phyloP scores from a whole-genome alignment of 202 grass and related monocot genomes.

The Panicum virgatum region DNA sequence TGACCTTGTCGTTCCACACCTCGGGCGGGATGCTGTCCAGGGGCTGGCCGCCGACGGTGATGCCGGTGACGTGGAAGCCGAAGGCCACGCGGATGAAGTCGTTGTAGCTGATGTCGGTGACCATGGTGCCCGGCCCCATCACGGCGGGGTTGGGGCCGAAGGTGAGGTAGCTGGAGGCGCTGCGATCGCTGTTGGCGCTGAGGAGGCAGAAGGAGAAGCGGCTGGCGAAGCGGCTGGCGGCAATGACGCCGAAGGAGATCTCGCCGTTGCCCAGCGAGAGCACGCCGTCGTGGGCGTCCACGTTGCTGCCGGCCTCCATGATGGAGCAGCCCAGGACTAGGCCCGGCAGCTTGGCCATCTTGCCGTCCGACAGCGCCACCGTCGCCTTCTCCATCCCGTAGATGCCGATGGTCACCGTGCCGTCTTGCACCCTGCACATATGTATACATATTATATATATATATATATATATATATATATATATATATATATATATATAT shows the following conservation, averaged over 20 bases:
- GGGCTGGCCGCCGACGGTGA: conserved; percentile 48
- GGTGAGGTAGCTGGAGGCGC: conserved; percentile 73
- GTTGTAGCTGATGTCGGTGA: conserved; percentile 47
- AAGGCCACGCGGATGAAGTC: not conserved
- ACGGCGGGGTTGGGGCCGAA: conserved; percentile 62
- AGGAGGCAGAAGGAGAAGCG: conserved; percentile 97
- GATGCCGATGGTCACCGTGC: conserved; percentile 51
- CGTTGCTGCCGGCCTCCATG: conserved; percentile 42
- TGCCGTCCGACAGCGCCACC: conserved; percentile 51
- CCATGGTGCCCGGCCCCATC: conserved; percentile 10
- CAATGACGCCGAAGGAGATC: conserved; percentile 58
- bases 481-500: too few species aligned
- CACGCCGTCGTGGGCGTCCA: conserved; percentile 67
- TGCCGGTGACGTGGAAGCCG: conserved; percentile 31
- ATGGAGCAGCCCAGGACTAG: conserved; percentile 74
- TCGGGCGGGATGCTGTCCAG: conserved; percentile 54
- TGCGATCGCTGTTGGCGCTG: conserved; percentile 47
- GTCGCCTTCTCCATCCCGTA: conserved; percentile 79
- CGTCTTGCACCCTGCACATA: conserved; percentile 45
- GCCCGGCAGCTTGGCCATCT: conserved; percentile 59
- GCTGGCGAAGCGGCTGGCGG: conserved; percentile 45
- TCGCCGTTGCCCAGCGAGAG: conserved; percentile 62
- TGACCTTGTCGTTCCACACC: conserved; percentile 37
- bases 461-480: too few species aligned
- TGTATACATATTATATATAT: too few species aligned